Conservation (phyloP, 176 grass and related monocot species). For the Eragrostis nindensis region DNA sequence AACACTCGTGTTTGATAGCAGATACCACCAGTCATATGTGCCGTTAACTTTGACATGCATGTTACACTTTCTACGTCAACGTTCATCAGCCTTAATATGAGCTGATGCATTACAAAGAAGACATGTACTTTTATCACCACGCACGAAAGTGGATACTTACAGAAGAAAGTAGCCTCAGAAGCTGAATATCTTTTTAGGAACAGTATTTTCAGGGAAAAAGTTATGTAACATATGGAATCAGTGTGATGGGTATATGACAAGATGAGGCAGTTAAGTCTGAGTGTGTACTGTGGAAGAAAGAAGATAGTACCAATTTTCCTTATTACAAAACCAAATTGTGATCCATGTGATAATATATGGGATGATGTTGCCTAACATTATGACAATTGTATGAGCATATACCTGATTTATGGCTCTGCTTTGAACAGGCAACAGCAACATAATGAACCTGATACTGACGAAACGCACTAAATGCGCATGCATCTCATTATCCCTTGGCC, state of each 20-base stretch:
- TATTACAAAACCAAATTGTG: background rate
- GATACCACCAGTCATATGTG: background rate
- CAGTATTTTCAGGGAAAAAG: background rate
- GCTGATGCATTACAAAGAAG: background rate
- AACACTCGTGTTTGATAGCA: background rate
- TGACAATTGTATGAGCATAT: background rate
- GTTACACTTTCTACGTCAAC: background rate
- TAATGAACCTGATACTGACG: conserved; percentile 5
- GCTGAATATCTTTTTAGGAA: background rate
- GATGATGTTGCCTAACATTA: background rate
- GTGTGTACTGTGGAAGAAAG: background rate
- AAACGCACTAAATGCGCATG: background rate
- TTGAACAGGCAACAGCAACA: background rate
- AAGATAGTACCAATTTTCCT: background rate
- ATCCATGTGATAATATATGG: background rate
- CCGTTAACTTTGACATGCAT: background rate
- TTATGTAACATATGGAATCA: too few species aligned
- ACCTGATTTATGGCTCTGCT: background rate
- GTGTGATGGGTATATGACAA: background rate
- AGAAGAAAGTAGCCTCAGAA: background rate
- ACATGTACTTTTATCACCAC: background rate
- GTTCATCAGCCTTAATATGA: too few species aligned
- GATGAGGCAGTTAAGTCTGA: background rate
- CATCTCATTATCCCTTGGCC: conserved; percentile 11
- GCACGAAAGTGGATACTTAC: background rate